phyloP scores from a whole-genome alignment of 306 rosid genomes.

The Glycine tomentella region DNA sequence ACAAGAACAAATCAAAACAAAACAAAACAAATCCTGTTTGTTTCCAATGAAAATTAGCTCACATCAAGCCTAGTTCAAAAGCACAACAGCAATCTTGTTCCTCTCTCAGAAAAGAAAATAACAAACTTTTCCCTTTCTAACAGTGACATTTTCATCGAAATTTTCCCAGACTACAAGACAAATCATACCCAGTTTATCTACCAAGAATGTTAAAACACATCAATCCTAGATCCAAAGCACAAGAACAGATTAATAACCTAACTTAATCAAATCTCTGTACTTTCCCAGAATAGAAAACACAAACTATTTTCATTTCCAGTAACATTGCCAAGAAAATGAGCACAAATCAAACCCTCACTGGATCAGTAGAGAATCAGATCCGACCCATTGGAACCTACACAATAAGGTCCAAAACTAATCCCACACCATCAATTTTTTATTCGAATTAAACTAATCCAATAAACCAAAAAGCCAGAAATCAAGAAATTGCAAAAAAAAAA shows the following conservation, averaged over 20 bases:
- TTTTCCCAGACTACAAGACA: conserved; percentile 14
- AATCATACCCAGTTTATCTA: background rate
- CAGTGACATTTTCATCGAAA: background rate
- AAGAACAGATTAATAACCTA: background rate
- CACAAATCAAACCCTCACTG: conserved; percentile 13
- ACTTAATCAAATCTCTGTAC: conserved; percentile 29
- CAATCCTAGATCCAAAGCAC: conserved; percentile 52
- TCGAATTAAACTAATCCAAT: conserved; percentile 1
- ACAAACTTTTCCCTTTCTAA: background rate
- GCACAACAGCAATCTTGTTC: background rate
- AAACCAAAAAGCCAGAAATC: conserved; percentile 16
- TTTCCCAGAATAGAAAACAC: conserved; percentile 5
- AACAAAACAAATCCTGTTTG: background rate
- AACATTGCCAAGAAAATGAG: conserved; percentile 13
- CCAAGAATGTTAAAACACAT: conserved; percentile 21
- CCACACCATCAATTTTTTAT: conserved; percentile 32
- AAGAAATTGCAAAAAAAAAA: background rate
- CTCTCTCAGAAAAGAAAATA: background rate
- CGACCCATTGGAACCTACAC: conserved; percentile 16
- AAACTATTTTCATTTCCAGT: conserved; percentile 10
- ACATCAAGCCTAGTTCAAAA: background rate
- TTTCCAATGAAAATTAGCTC: background rate
- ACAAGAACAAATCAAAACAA: conserved; percentile 13
- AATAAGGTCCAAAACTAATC: conserved; percentile 45
- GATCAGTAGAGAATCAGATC: conserved; percentile 38